These are phyloP conservation scores for Aspergillus terreus DNA, from an alignment of 2,329 filamentous ascomycete species.

Conservation along the genomic window DNA sequence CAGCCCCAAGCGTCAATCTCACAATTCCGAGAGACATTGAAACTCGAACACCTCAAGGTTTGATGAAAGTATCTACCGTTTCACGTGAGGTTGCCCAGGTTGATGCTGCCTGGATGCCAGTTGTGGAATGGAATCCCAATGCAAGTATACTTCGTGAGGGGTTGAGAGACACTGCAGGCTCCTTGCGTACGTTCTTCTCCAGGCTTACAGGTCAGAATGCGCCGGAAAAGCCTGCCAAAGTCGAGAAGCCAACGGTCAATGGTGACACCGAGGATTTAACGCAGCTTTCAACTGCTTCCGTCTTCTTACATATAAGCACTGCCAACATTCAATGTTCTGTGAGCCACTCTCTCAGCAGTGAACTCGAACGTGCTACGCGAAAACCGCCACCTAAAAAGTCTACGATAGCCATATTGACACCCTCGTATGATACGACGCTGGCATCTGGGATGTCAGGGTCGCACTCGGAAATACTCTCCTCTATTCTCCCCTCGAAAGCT, in stretches of 20 bases:
- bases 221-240: constrained; percentile 32
- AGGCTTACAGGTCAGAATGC: constrained; percentile 61
- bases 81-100: constrained; percentile 87
- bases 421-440: constrained; percentile 78
- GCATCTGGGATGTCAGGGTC: constrained; percentile 57
- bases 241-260: constrained; percentile 57
- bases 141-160: constrained; percentile 36
- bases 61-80: constrained; percentile 83
- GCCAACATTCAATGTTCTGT: constrained; percentile 77
- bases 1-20: constrained; percentile 70
- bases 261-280: constrained; percentile 69
- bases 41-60: constrained; percentile 74
- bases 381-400: constrained; percentile 90
- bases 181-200: constrained; percentile 75
- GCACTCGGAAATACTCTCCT: constrained; percentile 72
- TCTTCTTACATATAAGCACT: constrained; percentile 85
- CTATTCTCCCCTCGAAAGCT: constrained; percentile 82
- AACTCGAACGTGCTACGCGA: constrained; percentile 93
- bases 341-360: constrained; percentile 67
- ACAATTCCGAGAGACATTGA: constrained; percentile 74
- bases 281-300: constrained; percentile 66
- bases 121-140: constrained; percentile 76
- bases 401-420: constrained; percentile 80
- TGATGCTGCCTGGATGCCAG: constrained; percentile 83
- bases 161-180: constrained; percentile 49